Evolutionary conservation across 75 land plant species (phyloP).

Genomic region (Pinus albicaulis): DNA sequence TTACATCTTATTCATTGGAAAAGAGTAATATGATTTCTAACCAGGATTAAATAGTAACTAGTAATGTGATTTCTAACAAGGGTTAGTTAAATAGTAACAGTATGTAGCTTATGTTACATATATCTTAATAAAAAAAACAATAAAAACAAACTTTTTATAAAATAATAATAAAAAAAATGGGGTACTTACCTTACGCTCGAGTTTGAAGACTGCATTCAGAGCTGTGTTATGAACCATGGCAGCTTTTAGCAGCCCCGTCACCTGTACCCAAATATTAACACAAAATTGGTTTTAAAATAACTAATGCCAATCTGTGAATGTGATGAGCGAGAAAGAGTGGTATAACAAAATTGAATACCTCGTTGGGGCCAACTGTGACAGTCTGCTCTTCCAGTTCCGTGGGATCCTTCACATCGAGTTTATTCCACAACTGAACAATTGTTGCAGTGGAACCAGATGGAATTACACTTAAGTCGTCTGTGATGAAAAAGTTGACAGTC

Average conservation of each 20-base stretch:
- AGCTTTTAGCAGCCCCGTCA: constrained; percentile 1
- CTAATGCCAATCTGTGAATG: too few species aligned
- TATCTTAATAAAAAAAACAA: too few species aligned
- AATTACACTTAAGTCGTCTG: not conserved
- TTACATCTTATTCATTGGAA: too few species aligned
- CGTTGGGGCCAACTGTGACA: not conserved
- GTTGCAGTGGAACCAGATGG: not conserved
- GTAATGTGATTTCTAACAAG: too few species aligned
- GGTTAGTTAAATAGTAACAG: too few species aligned
- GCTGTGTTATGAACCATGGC: constrained; percentile 1
- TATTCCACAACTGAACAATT: not conserved
- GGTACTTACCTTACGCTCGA: not conserved
- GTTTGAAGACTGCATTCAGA: constrained; percentile 1
- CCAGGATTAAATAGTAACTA: too few species aligned
- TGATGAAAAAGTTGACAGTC: not conserved
- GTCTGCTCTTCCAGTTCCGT: not conserved
- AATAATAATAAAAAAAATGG: too few species aligned
- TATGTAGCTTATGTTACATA: too few species aligned
- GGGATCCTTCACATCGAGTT: not conserved
- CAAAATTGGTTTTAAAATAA: not conserved
- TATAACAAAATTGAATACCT: not conserved
- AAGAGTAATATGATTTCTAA: too few species aligned
- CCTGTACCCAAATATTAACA: not conserved
- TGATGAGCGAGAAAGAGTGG: too few species aligned
- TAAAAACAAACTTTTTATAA: too few species aligned